Evolutionary conservation across 2,329 filamentous ascomycete genomes (phyloP), one percentile per base, ranked within the genome.

Genomic region (Beauveria medogensis): DNA sequence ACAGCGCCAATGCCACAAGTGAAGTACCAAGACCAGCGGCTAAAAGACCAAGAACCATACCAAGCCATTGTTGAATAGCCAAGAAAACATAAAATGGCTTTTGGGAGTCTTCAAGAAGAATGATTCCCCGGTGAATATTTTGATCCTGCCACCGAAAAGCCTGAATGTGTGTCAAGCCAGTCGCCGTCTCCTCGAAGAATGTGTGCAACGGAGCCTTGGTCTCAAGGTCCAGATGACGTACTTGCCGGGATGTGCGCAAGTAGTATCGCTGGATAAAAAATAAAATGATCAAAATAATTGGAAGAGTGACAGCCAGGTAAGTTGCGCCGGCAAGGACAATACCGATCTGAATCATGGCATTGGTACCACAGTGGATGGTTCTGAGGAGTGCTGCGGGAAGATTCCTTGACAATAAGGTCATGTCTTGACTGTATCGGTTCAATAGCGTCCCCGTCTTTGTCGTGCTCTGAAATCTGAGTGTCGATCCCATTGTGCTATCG

Each of bases 381-480:
- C 40, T 16, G 12, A 51, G 34, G 9, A 59, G 12, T 26, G 56
- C 26, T 18, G 34, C 30, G 4, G 56, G 56, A 8, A 59, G 47
- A 24, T 50, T 37, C 20, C 47, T 50, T 14, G 56, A 41, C 18
- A 59, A 8, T 2, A 52, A n/a, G 10, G 43, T 40, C 47, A 52
- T 52, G 43, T 59, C 56, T 26, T 59, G 56, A 18, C 56, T 59
- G 47, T 41, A 59, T 16, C 18, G 18, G 7, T 59, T 51, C 37
- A 59, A 18, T 3, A 59, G 3, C 6, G 26, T 7, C 9, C 37
- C 46, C 10, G 37, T 43, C 18, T 50, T 51, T 3, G 56, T 59
- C 8, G 5, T 34, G n/a, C 44, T 59, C 1, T 52, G 16, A 7
- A 52, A 59, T 2, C 41, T 7, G 14, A 59, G 24, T 2, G 44